These are phyloP conservation scores for Pueraria montana DNA, from an alignment of 306 rosid genomes.

Conservation along the genomic window DNA sequence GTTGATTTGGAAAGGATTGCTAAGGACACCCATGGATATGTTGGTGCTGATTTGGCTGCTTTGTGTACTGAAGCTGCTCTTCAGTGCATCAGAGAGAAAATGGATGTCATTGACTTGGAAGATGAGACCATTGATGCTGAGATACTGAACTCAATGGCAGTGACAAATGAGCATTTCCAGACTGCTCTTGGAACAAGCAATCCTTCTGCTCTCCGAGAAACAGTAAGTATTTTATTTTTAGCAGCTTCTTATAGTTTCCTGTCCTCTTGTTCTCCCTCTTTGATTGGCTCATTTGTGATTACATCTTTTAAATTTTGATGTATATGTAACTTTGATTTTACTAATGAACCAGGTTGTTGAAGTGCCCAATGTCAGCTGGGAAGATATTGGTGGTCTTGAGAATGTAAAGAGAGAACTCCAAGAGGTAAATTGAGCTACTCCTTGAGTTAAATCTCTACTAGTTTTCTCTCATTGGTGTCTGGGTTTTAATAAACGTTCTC, in stretches of 20 bases:
- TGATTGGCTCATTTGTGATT: neutral
- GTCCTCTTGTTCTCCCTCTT: slow-evolving; percentile 32
- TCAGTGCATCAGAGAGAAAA: slow-evolving; percentile 96
- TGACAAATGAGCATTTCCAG: slow-evolving; percentile 90
- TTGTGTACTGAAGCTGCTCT: slow-evolving; percentile 99
- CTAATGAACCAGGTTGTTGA: slow-evolving; percentile 79
- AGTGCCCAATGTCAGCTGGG: slow-evolving; percentile 95
- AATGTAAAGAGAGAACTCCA: slow-evolving; percentile 98
- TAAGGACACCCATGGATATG: slow-evolving; percentile 94
- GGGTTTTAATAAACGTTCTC: neutral
- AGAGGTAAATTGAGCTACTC: slow-evolving; percentile 68
- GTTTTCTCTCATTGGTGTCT: slow-evolving; percentile 18
- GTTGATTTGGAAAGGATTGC: slow-evolving; percentile 94
- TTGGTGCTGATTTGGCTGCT: slow-evolving; percentile 97
- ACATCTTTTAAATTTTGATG: neutral
- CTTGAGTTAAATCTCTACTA: slow-evolving; percentile 3
- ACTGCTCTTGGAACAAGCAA: slow-evolving; percentile 98
- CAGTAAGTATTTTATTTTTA: slow-evolving; percentile 71
- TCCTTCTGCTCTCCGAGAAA: slow-evolving; percentile 97
- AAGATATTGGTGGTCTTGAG: slow-evolving; percentile 98
- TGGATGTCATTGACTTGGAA: slow-evolving; percentile 96
- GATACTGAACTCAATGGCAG: slow-evolving; percentile 98
- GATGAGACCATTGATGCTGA: slow-evolving; percentile 97
- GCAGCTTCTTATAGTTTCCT: neutral
- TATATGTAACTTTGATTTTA: slow-evolving; percentile 39